Evolutionary conservation across 1,284 basidiomycete genomes (phyloP).

Genomic region (Ceratobasidium sp.): DNA sequence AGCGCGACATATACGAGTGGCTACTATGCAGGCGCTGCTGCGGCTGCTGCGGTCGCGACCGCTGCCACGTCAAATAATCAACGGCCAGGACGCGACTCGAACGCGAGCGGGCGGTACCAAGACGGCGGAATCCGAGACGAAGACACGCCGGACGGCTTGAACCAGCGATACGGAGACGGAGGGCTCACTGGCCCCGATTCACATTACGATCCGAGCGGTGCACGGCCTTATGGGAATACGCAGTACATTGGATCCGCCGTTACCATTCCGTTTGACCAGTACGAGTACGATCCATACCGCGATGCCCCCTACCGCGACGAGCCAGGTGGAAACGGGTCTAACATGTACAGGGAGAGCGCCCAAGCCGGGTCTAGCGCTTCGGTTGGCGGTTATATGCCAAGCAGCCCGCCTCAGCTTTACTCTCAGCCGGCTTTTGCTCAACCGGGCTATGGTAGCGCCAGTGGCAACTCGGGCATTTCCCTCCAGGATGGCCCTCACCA

Average conservation of each 20-base stretch:
- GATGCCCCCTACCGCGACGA: background rate
- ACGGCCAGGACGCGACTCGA: constrained; percentile 10
- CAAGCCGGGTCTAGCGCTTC: background rate
- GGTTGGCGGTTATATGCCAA: background rate
- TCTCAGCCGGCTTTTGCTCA: too few relatives aligned
- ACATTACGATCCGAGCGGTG: constrained; percentile 10
- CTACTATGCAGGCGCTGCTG: constrained; percentile 10
- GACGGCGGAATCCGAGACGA: constrained; percentile 29
- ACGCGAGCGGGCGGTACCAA: constrained; percentile 1
- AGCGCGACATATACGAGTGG: background rate
- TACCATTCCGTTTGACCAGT: too few relatives aligned
- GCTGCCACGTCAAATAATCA: background rate
- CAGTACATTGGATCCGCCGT: background rate
- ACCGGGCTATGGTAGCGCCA: too few relatives aligned
- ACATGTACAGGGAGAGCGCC: background rate
- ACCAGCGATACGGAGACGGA: constrained; percentile 14
- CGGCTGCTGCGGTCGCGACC: constrained; percentile 2
- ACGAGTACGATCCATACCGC: constrained; percentile 28
- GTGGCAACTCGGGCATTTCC: too few relatives aligned
- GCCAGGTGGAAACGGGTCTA: background rate
- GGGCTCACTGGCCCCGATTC: constrained; percentile 25
- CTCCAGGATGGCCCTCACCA: too few relatives aligned
- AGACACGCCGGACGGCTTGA: constrained; percentile 7
- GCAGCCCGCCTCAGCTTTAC: too few relatives aligned
- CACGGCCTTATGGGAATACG: background rate